phyloP scores from a whole-genome alignment of 2,329 filamentous ascomycete species.

The Hypoxylon sp. region DNA sequence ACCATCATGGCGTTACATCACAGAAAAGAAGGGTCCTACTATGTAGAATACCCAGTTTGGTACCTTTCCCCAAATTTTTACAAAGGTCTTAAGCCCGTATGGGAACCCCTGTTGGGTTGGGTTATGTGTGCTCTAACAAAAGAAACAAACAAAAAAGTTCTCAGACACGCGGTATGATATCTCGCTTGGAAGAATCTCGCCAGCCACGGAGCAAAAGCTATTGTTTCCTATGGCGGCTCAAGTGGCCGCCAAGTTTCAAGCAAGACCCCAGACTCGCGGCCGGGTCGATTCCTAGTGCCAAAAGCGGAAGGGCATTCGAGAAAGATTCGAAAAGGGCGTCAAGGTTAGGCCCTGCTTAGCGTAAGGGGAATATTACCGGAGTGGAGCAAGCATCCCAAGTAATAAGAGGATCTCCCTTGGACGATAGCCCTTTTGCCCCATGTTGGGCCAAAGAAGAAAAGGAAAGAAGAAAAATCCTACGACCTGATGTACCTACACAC shows the following conservation, averaged over 20 bases:
- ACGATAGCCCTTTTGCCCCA: slow-evolving; percentile 31
- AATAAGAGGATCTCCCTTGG: slow-evolving; percentile 48
- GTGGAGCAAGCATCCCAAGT: slow-evolving; percentile 44
- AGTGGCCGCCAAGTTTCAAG: slow-evolving; percentile 39
- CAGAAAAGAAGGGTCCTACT: slow-evolving; percentile 23
- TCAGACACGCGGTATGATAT: slow-evolving; percentile 35
- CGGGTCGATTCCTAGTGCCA: slow-evolving; percentile 42
- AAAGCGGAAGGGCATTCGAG: slow-evolving; percentile 50
- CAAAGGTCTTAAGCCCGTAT: slow-evolving; percentile 9
- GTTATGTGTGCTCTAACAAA: slow-evolving; percentile 21
- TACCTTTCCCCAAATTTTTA: slow-evolving; percentile 10
- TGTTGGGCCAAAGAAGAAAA: slow-evolving; percentile 36
- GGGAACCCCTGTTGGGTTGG: background rate
- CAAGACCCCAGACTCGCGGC: slow-evolving; percentile 42
- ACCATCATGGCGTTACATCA: slow-evolving; percentile 38
- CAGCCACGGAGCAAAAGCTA: slow-evolving; percentile 33
- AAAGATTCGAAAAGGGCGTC: slow-evolving; percentile 51
- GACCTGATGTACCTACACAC: slow-evolving; percentile 11
- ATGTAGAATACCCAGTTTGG: too few relatives aligned
- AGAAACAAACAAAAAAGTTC: slow-evolving; percentile 30
- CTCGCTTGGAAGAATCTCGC: slow-evolving; percentile 37
- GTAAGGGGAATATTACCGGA: slow-evolving; percentile 50
- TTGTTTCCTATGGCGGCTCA: slow-evolving; percentile 40
- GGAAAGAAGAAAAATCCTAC: slow-evolving; percentile 28
- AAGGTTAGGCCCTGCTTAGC: slow-evolving; percentile 45